Base-by-base conservation (phyloP, 2,329 filamentous ascomycete genomes). In the Talaromyces amestolkiae region DNA sequence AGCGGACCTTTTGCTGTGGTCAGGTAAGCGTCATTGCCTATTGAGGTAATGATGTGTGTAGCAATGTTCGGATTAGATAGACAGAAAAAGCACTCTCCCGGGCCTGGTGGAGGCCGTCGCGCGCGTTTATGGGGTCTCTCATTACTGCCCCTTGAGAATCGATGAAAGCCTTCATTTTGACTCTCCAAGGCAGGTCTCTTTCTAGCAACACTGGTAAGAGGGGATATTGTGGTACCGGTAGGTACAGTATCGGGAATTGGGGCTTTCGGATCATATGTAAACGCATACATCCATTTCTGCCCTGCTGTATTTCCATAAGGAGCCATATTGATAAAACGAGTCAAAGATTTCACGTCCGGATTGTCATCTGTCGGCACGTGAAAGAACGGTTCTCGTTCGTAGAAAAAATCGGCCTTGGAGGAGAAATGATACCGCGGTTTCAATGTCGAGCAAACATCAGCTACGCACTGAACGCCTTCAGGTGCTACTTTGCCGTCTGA, bases 391-490 rank as follows among this genome's bases (percentile, higher is more conserved):
- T 98, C 95, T 64, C 95, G 88, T 79, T 99, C 94, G 75, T 89
- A 98, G 78, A 91, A 94, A 71, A 88, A 88, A 7, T 83, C 79
- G 0, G 87, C 84, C 0, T 91, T 91, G 3, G 86, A 83, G 1
- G 91, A 88, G 72, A 98, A 89, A 76, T 98, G 93, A 74, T 99
- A 99, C 33, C 91, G 88, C n/a, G 95, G 95, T 75, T 93, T 95
- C 22, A 99, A 79, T 0, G 87, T 80, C 2, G 88, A 84, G 72
- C 90, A 94, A 11, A 99, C 83, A 66, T 96, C 91, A 6, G 93
- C 87, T 49, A 98, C 82, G 64, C 88, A 87, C 62, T 88, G 84
- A n/a, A 86, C 86, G 65, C 85, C 83, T 24, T 80, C 71, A 0
- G 88, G 81, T 3, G 83, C 77, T 1, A 79, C 76, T n/a, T 81